Evolutionary conservation across 1,139 yeast species (phyloP).

Genomic region (Blastobotrys aristatus): DNA sequence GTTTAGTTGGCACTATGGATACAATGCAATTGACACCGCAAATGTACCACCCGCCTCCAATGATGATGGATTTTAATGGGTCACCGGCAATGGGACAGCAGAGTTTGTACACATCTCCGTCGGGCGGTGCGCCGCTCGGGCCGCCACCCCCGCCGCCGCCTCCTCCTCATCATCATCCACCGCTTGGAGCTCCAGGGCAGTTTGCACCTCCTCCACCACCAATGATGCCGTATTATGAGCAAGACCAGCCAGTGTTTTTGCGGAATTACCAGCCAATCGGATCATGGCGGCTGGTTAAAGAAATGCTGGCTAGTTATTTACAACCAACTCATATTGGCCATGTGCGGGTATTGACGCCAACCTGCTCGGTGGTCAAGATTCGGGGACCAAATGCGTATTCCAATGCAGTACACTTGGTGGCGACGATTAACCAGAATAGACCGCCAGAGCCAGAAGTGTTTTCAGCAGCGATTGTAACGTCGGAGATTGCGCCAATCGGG

Average conservation of each 20-base stretch:
- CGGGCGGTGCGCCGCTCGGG: not conserved
- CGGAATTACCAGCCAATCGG: conserved; percentile 12
- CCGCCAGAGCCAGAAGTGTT: not conserved
- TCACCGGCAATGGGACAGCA: conserved; percentile 6
- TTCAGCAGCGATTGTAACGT: conserved; percentile 4
- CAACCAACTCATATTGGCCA: conserved; percentile 11
- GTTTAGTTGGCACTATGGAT: conserved; percentile 4
- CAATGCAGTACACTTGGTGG: conserved; percentile 9
- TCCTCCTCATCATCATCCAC: not conserved
- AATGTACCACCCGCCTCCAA: conserved; percentile 8
- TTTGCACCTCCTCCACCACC: conserved; percentile 2
- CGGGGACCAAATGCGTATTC: conserved; percentile 10
- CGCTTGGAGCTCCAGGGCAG: not conserved
- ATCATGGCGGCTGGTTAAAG: conserved; percentile 14
- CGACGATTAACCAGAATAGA: conserved; percentile 10
- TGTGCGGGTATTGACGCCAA: conserved; percentile 13
- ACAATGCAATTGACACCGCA: conserved; percentile 8
- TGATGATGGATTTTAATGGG: conserved; percentile 4
- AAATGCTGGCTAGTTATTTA: conserved; percentile 8
- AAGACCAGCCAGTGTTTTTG: conserved; percentile 10
- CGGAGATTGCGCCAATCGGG: not conserved
- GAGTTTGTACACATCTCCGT: not conserved
- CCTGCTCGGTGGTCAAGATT: conserved; percentile 12
- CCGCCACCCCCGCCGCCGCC: conserved; percentile 8
- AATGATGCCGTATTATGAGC: conserved; percentile 7